Base-by-base conservation (phyloP, 768 basidiomycete genomes). In the Tricholoma hemisulphureum region DNA sequence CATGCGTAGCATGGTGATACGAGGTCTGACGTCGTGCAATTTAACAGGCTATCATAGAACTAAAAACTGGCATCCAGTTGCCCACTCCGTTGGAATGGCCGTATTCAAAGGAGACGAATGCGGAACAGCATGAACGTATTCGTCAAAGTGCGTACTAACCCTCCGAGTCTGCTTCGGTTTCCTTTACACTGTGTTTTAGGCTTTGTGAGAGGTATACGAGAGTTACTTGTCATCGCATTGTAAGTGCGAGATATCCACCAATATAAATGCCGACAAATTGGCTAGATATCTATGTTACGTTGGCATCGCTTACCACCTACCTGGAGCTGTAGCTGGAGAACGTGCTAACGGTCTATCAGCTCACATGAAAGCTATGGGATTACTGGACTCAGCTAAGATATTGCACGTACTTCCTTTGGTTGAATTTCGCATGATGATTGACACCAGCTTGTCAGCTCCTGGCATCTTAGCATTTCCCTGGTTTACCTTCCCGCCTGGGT, bases 331-430 rank as follows among this genome's bases (percentile, higher is more conserved):
- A 43, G 75, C 85, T 11, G 78, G 77, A 5, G 91, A 93, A 68
- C 78, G 89, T 39, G 85, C 89, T 0, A 78, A 75, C 53, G 70
- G 81, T 14, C 68, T 92, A 29, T 90, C 91, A 0, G 73, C 82
- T 7, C 88, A 92, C 65, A 83, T 92, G 78, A 86, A 87, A 65
- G 88, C 83, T 2, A 92, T 93, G 91, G 91, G 91, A 7, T 76
- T 91, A 13, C 70, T 81, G 6, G 88, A 91, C 63, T 83, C 83
- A 0, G 88, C 89, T 11, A 79, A 88, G 34, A 81, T 89, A 49
- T 58, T 84, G 81, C 83, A 65, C 14, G 82, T 66, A 8, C 9
- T n/a, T 41, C 34, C 9, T 31, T 9, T 13, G n/a, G n/a, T 16
- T 16, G 28, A 35, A 18, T 52, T 35, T 51, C 13, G 28, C 23